A percentile compares a stretch with the other conserved stretches of the same genome.
These are phyloP conservation scores for Nosema muscidifuracis DNA, from an alignment of 371 early-diverging fungal genomes.

Conservation along the genomic window DNA sequence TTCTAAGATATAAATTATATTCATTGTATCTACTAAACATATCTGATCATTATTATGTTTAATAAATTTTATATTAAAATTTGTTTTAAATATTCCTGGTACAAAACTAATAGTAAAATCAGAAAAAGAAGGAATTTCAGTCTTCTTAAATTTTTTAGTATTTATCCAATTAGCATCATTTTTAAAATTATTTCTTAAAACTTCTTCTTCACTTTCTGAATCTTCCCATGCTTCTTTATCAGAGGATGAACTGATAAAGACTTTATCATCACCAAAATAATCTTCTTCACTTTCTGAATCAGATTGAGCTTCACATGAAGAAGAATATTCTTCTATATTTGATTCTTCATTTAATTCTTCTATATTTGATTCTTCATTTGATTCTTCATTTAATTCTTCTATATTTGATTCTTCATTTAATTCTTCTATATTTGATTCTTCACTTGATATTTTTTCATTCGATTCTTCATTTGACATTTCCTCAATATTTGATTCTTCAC, in stretches of 20 bases:
- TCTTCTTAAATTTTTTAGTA: slow-evolving; percentile 28
- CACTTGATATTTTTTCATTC: too few species aligned
- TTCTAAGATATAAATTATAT: slow-evolving; percentile 44
- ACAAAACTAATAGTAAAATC: slow-evolving; percentile 17
- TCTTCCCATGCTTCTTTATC: slow-evolving; percentile 46
- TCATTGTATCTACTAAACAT: slow-evolving; percentile 49
- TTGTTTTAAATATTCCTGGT: slow-evolving; percentile 33
- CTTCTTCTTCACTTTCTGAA: slow-evolving; percentile 25
- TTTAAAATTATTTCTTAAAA: slow-evolving; percentile 6
- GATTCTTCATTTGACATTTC: too few species aligned
- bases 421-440: too few species aligned
- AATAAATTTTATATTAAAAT: slow-evolving; percentile 43
- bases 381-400: too few species aligned
- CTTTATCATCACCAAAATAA: slow-evolving; percentile 33
- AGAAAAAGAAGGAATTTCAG: background rate
- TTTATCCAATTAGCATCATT: slow-evolving; percentile 32
- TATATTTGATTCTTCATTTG: too few species aligned
- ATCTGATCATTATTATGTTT: slow-evolving; percentile 11
- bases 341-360: too few species aligned
- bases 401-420: too few species aligned
- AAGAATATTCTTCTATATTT: background rate
- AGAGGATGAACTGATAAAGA: slow-evolving; percentile 19
- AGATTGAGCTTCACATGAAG: background rate
- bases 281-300: background rate
- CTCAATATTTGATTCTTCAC: too few species aligned